A percentile compares a stretch with the other conserved stretches of the same genome.
Evolutionary conservation across 2,329 filamentous ascomycete genomes (phyloP).

Genomic region (Fusarium heterosporum): DNA sequence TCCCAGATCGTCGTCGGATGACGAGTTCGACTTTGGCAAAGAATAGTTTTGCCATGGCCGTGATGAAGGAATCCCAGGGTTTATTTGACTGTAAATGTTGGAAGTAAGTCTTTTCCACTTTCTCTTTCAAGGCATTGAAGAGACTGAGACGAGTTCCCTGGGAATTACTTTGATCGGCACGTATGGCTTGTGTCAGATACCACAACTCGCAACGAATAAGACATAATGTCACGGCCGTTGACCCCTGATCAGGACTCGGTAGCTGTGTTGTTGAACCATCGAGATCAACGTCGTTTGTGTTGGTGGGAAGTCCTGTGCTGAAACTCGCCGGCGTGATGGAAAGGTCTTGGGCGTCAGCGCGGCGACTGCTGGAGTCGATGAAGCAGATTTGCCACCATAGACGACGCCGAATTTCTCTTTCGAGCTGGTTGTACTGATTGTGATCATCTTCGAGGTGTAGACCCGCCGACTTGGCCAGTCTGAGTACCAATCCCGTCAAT

Average conservation of each 20-base stretch:
- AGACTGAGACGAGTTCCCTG: slow-evolving; percentile 20
- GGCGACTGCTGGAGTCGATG: slow-evolving; percentile 40
- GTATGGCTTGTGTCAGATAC: slow-evolving; percentile 39
- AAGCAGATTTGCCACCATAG: slow-evolving; percentile 50
- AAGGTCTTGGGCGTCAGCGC: slow-evolving; percentile 27
- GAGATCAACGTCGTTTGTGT: slow-evolving; percentile 54
- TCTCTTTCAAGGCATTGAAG: slow-evolving; percentile 21
- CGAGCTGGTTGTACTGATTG: not conserved
- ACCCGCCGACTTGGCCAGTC: slow-evolving; percentile 39
- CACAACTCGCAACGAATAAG: slow-evolving; percentile 47
- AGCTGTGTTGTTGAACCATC: not conserved
- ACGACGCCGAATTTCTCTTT: slow-evolving; percentile 40
- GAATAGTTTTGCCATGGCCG: slow-evolving; percentile 42
- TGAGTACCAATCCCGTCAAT: slow-evolving; percentile 41
- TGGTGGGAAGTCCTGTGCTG: slow-evolving; percentile 57
- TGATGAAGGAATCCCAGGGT: slow-evolving; percentile 34
- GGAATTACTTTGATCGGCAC: slow-evolving; percentile 9
- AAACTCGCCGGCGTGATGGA: slow-evolving; percentile 46
- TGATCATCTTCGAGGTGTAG: slow-evolving; percentile 30
- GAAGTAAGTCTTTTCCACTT: slow-evolving; percentile 26
- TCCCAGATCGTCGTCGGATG: slow-evolving; percentile 25
- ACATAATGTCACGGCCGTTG: slow-evolving; percentile 32
- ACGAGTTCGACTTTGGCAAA: slow-evolving; percentile 47
- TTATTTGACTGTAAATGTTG: slow-evolving; percentile 9
- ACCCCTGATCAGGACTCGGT: not conserved